Base-by-base conservation (phyloP, 2,329 filamentous ascomycete species). In the Penicillium sp. region DNA sequence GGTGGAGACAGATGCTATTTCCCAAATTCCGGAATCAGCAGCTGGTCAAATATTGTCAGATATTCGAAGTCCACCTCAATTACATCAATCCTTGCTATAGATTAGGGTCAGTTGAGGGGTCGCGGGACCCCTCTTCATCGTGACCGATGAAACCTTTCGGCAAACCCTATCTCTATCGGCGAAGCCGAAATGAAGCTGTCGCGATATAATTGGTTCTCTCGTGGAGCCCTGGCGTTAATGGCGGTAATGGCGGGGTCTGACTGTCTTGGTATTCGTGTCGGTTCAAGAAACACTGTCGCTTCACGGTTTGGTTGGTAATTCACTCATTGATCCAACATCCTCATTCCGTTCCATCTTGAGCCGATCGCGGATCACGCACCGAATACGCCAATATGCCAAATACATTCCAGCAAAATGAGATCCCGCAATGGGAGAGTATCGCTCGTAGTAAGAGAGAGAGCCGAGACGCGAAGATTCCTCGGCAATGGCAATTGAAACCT, bases 81-180 rank as follows among this genome's bases (percentile, higher is more conserved):
- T 20, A 44, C 26, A 30, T 30, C 41, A 30, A 32, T 3, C 10
- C 3, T 2, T 24, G 17, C 42, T 30, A 43, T 33, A 36, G 17
- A 45, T 3, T 24, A 21, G 12, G 34, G 34, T 40, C 36, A 24
- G 7, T 20, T 40, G 36, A 40, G 36, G 36, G 36, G 36, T 26
- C 4, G 13, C 7, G 20, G 20, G 21, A 13, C 36, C 20, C 42
- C 27, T 33, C 29, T 30, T 20, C 13, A 45, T 32, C 42, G 30
- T 20, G 41, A 23, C 29, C 29, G 30, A 34, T 45, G 29, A 24
- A 2, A 33, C 42, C 41, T 21, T 17, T 45, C 42, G 42, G 42
- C 20, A 45, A 47, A 42, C 43, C 39, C 43, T 40, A 51, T 51
- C 20, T 33, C 3, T 36, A 47, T 42, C 36, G 32, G 42, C 42